Conservation (phyloP, 2,329 filamentous ascomycete species). For the Calonectria leucothoes region DNA sequence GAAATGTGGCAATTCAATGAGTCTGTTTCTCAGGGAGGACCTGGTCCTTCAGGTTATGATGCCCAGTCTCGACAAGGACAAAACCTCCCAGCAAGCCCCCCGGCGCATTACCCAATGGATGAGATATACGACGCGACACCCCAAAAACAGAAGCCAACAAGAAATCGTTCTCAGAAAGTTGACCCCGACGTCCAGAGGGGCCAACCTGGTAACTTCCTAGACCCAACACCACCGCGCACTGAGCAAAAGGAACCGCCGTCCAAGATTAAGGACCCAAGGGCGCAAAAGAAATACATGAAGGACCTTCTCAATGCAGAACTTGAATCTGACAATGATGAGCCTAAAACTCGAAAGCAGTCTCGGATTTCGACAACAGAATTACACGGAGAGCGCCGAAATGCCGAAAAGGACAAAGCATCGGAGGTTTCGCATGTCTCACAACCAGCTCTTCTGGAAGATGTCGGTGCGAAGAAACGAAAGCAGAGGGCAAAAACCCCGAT, state of each 20-base stretch:
- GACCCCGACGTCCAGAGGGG: not conserved
- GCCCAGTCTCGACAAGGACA: slow-evolving; percentile 3
- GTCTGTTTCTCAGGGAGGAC: slow-evolving; percentile 18
- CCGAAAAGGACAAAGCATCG: not conserved
- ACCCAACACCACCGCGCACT: slow-evolving; percentile 1
- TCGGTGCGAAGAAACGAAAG: slow-evolving; percentile 38
- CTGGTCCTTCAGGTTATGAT: not conserved
- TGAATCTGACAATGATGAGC: slow-evolving; percentile 4
- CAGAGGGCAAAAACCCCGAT: slow-evolving; percentile 50
- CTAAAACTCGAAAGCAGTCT: not conserved
- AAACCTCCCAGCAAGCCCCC: not conserved
- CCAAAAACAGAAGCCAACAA: slow-evolving; percentile 10
- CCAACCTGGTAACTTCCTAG: not conserved
- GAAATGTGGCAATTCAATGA: slow-evolving; percentile 33
- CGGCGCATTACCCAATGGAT: slow-evolving; percentile 40
- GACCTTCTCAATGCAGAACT: slow-evolving; percentile 7
- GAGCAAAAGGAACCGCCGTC: not conserved
- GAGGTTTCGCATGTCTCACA: not conserved
- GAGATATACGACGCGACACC: slow-evolving; percentile 44
- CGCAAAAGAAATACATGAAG: slow-evolving; percentile 15
- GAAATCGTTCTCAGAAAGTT: not conserved
- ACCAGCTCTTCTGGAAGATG: not conserved
- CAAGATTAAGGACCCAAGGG: not conserved
- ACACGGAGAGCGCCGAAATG: not conserved
- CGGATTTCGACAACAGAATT: not conserved